Percentiles rank a stretch among this genome's conserved stretches.
Conservation (phyloP, 768 basidiomycete species). For the Psilocybe azurescens region DNA sequence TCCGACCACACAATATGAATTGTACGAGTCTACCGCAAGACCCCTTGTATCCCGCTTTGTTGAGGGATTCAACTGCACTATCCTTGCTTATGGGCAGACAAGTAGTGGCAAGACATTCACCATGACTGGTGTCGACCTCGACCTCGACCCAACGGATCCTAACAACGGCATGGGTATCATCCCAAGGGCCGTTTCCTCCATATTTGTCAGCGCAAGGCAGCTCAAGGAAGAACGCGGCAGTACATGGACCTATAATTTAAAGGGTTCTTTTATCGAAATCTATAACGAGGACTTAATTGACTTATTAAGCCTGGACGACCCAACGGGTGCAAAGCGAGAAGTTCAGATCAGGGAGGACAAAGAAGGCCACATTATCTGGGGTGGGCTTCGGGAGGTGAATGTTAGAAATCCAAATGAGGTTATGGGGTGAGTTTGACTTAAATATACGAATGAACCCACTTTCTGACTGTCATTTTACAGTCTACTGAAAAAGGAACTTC, state of each 20-base stretch:
- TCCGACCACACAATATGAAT: constrained; percentile 81
- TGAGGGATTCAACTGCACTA: constrained; percentile 97
- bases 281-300: constrained; percentile 99
- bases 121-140: constrained; percentile 95
- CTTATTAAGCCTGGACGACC: constrained; percentile 79
- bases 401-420: constrained; percentile 89
- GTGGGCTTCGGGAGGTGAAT: constrained; percentile 89
- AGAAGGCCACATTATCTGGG: constrained; percentile 96
- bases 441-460: background rate
- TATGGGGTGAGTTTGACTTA: constrained; percentile 73
- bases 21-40: constrained; percentile 85
- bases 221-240: constrained; percentile 76
- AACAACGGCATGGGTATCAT: constrained; percentile 93
- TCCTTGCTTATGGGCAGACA: constrained; percentile 97
- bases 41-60: constrained; percentile 87
- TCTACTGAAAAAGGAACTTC: constrained; percentile 89
- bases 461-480: constrained; percentile 42
- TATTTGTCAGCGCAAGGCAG: constrained; percentile 81
- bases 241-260: constrained; percentile 80
- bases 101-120: constrained; percentile 97
- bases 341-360: constrained; percentile 98
- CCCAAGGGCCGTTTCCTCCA: constrained; percentile 88
- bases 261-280: constrained; percentile 95
- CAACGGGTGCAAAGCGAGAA: constrained; percentile 70
- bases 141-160: constrained; percentile 83